A percentile compares a stretch with the other conserved stretches of the same genome.
phyloP scores from a whole-genome alignment of 164 flowering plant species.

The Amborella trichopoda region DNA sequence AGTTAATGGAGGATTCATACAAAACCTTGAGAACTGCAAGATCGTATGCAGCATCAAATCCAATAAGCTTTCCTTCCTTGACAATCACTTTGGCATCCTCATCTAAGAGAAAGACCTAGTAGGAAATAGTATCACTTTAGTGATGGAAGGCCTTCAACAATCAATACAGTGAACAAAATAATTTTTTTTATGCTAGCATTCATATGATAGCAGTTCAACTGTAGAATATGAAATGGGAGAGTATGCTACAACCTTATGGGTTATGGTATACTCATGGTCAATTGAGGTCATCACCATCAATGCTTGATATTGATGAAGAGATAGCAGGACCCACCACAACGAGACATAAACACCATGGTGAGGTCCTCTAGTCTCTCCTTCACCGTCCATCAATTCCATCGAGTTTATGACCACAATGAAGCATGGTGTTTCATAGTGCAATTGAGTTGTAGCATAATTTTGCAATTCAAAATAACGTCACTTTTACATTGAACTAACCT shows the following conservation, averaged over 20 bases:
- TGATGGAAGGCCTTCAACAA: neutral
- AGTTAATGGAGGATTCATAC: neutral
- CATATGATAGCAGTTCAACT: no score
- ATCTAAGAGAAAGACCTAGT: constrained; percentile 54
- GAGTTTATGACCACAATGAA: no score
- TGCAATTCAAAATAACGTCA: neutral
- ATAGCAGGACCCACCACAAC: no score
- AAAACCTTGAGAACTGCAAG: constrained; percentile 81
- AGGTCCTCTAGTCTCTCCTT: no score
- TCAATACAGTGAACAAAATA: no score
- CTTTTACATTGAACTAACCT: constrained; percentile 27
- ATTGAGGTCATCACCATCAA: no score
- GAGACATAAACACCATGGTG: no score
- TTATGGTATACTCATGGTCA: no score
- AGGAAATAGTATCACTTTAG: neutral
- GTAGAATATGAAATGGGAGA: neutral
- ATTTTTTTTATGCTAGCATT: no score
- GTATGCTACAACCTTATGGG: neutral
- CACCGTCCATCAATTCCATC: no score
- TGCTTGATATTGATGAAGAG: no score
- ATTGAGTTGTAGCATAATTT: neutral
- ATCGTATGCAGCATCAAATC: constrained; percentile 72
- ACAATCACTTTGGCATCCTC: constrained; percentile 37
- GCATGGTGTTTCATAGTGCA: no score
- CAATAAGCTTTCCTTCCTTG: constrained; percentile 59